These are phyloP conservation scores for Alectoria sarmentosa DNA, from an alignment of 495 filamentous ascomycete genomes.

Conservation along the genomic window DNA sequence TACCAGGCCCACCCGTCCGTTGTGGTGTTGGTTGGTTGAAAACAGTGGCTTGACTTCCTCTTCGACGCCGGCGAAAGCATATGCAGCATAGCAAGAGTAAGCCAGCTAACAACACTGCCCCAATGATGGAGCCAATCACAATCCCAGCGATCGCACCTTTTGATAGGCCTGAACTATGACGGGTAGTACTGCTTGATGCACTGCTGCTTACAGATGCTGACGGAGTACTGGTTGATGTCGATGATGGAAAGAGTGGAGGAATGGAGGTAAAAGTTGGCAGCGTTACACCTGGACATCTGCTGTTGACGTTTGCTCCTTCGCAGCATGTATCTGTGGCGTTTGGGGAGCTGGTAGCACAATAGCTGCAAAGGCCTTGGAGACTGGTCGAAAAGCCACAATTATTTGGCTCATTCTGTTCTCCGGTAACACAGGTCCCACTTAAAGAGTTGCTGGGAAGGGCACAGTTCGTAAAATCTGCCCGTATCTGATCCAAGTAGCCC, in stretches of 20 bases:
- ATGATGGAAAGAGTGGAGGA: slow-evolving; percentile 52
- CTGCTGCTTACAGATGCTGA: slow-evolving; percentile 37
- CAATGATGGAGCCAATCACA: slow-evolving; percentile 73
- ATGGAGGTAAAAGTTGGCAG: slow-evolving; percentile 68
- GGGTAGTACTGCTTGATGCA: slow-evolving; percentile 5
- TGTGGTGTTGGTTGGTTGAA: slow-evolving; percentile 86
- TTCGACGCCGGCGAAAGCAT: slow-evolving; percentile 47
- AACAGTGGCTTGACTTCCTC: slow-evolving; percentile 53
- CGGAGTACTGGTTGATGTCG: slow-evolving; percentile 39
- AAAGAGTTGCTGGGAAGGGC: slow-evolving; percentile 73
- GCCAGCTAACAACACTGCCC: slow-evolving; percentile 56
- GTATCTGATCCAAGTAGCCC: slow-evolving; percentile 67
- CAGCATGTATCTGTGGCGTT: slow-evolving; percentile 97
- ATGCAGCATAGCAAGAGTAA: slow-evolving; percentile 52
- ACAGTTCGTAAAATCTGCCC: slow-evolving; percentile 90
- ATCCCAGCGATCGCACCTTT: slow-evolving; percentile 86
- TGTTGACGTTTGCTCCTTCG: slow-evolving; percentile 64
- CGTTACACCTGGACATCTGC: slow-evolving; percentile 61
- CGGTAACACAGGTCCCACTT: slow-evolving; percentile 65
- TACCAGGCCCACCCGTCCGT: slow-evolving; percentile 48
- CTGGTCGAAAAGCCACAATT: slow-evolving; percentile 86
- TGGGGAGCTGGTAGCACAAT: slow-evolving; percentile 71
- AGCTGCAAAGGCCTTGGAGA: slow-evolving; percentile 76
- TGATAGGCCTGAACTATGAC: slow-evolving; percentile 48
- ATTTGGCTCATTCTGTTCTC: slow-evolving; percentile 68